Evolutionary conservation across 495 filamentous ascomycete species (phyloP), one percentile per base, ranked within the genome.

Genomic region (Amorphotheca resinae): DNA sequence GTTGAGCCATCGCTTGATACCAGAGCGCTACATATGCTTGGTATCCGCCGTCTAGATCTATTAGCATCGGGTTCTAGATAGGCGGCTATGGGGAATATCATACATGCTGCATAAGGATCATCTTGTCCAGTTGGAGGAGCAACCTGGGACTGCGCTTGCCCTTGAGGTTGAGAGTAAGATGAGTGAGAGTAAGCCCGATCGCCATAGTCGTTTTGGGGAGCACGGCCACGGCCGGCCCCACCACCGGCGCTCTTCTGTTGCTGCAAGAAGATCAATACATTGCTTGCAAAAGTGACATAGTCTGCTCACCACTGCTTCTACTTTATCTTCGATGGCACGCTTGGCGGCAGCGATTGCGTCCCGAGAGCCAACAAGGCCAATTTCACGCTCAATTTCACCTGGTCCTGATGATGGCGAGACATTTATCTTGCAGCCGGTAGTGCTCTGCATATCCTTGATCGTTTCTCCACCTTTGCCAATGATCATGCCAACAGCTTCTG

Each of bases 401-500:
- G 77, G 72, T 16, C 79, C 80, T 2, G 70, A 76, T 2, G 80
- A 73, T 39, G 74, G 77, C 18, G 84, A 80, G 14, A 91, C 84
- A 46, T 91, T 91, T 67, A 91, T 89, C 65, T 88, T 87, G 69
- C 84, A 91, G 17, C 80, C 80, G 0, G 83, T 87, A 4, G 66
- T 72, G 49, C 74, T 73, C 53, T 89, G 84, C 78, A 87, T 87
- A 51, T 88, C 84, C 38, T 84, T 83, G 54, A 89, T 88, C 0
- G 84, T 86, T 59, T 89, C 84, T 38, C 84, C 84, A 38, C 83
- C 80, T 64, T 87, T 87, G 49, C 84, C 84, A 43, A 89, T 89
- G 45, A 89, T 88, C 84, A 91, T 91, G 39, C 84, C 84, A 16
- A 91, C 84, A 7, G 84, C 80, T 53, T 91, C 84, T 12, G 81